These are phyloP conservation scores for Aspergillus proliferans DNA, from an alignment of 2,329 filamentous ascomycete species.

Conservation along the genomic window DNA sequence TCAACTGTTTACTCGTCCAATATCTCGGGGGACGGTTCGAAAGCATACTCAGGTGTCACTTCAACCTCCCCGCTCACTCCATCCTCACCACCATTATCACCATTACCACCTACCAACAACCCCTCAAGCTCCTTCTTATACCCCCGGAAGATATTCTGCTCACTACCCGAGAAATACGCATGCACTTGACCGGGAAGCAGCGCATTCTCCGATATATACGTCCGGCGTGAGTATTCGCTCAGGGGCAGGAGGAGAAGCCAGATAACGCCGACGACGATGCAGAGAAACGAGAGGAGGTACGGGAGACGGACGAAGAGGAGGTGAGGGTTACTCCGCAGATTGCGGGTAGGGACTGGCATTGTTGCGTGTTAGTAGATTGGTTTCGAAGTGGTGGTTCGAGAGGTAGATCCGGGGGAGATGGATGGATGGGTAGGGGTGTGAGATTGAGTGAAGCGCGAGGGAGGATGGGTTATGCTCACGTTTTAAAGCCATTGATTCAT, in stretches of 20 bases:
- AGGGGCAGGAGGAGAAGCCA: conserved; percentile 89
- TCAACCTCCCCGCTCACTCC: conserved; percentile 12
- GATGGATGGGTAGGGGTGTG: conserved; percentile 2
- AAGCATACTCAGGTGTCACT: conserved; percentile 24
- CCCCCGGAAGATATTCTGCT: conserved; percentile 88
- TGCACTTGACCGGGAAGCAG: conserved; percentile 93
- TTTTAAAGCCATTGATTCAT: conserved; percentile 33
- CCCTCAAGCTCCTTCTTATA: conserved; percentile 77
- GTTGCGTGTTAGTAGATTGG: conserved; percentile 11
- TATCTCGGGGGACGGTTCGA: too few species aligned
- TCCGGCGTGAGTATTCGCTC: conserved; percentile 81
- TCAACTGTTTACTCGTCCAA: too few species aligned
- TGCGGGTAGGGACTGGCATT: conserved; percentile 34
- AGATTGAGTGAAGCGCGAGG: not conserved
- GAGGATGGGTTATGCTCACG: conserved; percentile 21
- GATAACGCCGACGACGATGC: conserved; percentile 73
- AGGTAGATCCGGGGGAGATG: conserved; percentile 1
- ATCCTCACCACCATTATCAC: conserved; percentile 11
- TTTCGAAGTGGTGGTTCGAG: conserved; percentile 7
- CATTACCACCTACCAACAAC: conserved; percentile 26
- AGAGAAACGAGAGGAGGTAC: conserved; percentile 79
- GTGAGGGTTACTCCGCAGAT: conserved; percentile 70
- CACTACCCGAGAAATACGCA: conserved; percentile 93
- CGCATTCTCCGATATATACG: conserved; percentile 97
- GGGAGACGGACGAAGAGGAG: conserved; percentile 68